Evolutionary conservation across 257 asterid genomes (phyloP).

Genomic region (Cinchona pubescens): DNA sequence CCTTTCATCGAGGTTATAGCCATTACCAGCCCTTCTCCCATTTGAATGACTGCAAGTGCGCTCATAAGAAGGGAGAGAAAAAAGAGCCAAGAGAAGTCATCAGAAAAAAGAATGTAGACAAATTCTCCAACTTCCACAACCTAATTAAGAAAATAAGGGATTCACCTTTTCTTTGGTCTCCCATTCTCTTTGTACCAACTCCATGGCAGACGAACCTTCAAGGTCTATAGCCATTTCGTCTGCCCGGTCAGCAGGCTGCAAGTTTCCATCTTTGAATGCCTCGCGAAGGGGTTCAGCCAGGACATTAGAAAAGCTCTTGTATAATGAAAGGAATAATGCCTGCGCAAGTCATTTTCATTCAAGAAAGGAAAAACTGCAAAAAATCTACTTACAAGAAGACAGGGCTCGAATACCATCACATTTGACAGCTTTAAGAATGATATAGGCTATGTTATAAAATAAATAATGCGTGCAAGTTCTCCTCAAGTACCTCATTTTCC

Average conservation of each 20-base stretch:
- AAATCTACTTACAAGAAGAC: not conserved
- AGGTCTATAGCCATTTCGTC: slow-evolving; percentile 83
- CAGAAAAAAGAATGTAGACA: not conserved
- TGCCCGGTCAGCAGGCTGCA: slow-evolving; percentile 42
- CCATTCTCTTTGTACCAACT: slow-evolving; percentile 64
- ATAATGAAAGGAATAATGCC: slow-evolving; percentile 68
- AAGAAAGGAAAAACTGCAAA: not conserved
- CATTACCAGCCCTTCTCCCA: slow-evolving; percentile 45
- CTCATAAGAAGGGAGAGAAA: not conserved
- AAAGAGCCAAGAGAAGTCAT: not conserved
- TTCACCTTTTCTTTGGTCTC: slow-evolving; percentile 59
- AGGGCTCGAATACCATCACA: not conserved
- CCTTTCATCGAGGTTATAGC: slow-evolving; percentile 68
- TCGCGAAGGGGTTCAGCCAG: slow-evolving; percentile 72
- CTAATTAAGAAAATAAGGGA: slow-evolving; percentile 10
- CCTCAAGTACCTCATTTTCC: slow-evolving; percentile 71
- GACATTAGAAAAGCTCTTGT: slow-evolving; percentile 64
- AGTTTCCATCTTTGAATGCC: slow-evolving; percentile 52
- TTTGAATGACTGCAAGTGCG: slow-evolving; percentile 42
- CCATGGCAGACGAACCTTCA: slow-evolving; percentile 65
- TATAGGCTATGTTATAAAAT: not conserved
- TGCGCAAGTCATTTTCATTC: slow-evolving; percentile 26
- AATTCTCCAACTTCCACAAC: not conserved
- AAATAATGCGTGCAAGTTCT: not conserved
- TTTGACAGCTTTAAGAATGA: slow-evolving; percentile 2